phyloP scores from a whole-genome alignment of 2,329 filamentous ascomycete species.

The Aspergillus carbonarius region DNA sequence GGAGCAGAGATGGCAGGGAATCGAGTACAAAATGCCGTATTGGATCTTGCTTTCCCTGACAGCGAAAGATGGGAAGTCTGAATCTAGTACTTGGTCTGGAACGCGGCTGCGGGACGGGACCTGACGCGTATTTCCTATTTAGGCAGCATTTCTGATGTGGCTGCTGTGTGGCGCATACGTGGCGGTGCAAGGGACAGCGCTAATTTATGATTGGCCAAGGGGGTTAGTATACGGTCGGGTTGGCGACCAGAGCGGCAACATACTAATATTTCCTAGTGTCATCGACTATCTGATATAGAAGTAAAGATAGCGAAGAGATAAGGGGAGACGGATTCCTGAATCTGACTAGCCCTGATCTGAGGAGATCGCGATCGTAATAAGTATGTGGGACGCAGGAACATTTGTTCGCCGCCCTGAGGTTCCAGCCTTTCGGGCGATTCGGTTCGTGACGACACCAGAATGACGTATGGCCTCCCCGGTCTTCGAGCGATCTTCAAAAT shows the following conservation, averaged over 20 bases:
- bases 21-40: background rate
- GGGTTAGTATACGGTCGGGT: background rate
- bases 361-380: background rate
- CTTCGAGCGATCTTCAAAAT: background rate
- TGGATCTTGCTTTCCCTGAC: background rate
- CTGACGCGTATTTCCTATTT: slow-evolving; percentile 17
- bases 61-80: background rate
- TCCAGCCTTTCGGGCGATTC: background rate
- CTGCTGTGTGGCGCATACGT: background rate
- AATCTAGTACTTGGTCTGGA: background rate
- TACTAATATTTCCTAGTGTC: too few species aligned
- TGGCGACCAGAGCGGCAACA: background rate
- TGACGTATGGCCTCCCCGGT: background rate
- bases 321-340: too few species aligned
- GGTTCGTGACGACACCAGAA: background rate
- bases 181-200: background rate
- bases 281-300: too few species aligned
- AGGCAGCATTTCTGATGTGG: slow-evolving; percentile 7
- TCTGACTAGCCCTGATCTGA: background rate
- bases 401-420: background rate
- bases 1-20: too few species aligned
- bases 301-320: too few species aligned
- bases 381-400: background rate
- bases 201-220: background rate
- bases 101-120: slow-evolving; percentile 4